Conservation (phyloP, 495 filamentous ascomycete genomes). For the Paragyromitra xinjiangensis region DNA sequence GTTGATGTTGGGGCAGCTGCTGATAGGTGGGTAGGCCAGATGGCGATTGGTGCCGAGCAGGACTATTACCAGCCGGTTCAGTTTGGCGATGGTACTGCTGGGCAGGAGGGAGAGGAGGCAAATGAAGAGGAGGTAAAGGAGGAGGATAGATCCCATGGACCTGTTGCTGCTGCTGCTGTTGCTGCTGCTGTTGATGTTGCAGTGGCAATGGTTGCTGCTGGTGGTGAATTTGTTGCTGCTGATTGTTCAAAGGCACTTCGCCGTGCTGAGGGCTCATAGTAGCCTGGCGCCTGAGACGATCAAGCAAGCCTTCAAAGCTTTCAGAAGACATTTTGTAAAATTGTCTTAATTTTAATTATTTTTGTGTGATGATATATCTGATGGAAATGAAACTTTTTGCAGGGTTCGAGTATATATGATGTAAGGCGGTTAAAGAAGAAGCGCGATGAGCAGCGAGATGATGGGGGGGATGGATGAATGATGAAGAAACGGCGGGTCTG, state of each 20-base stretch:
- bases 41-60: conserved; percentile 42
- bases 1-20: conserved; percentile 33
- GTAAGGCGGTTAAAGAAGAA: conserved; percentile 56
- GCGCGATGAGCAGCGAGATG: conserved; percentile 53
- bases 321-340: conserved; percentile 46
- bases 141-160: conserved; percentile 49
- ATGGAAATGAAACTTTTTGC: conserved; percentile 36
- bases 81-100: conserved; percentile 51
- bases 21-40: conserved; percentile 52
- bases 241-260: conserved; percentile 45
- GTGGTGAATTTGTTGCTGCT: conserved; percentile 43
- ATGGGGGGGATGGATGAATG: conserved; percentile 26
- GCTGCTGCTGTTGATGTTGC: conserved; percentile 37
- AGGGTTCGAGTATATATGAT: conserved; percentile 50
- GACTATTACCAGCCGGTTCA: conserved; percentile 32
- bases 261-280: conserved; percentile 54
- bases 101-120: conserved; percentile 55
- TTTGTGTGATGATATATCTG: conserved; percentile 43
- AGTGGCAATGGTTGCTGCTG: conserved; percentile 44
- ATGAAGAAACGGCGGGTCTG: conserved; percentile 37
- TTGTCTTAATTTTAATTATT: conserved; percentile 41
- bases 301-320: conserved; percentile 53
- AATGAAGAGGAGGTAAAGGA: conserved; percentile 53
- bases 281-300: conserved; percentile 54
- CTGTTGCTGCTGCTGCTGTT: conserved; percentile 48